Percentiles rank a stretch among this genome's conserved stretches.
phyloP scores from a whole-genome alignment of 306 rosid genomes.

The Dicorynia guianensis region DNA sequence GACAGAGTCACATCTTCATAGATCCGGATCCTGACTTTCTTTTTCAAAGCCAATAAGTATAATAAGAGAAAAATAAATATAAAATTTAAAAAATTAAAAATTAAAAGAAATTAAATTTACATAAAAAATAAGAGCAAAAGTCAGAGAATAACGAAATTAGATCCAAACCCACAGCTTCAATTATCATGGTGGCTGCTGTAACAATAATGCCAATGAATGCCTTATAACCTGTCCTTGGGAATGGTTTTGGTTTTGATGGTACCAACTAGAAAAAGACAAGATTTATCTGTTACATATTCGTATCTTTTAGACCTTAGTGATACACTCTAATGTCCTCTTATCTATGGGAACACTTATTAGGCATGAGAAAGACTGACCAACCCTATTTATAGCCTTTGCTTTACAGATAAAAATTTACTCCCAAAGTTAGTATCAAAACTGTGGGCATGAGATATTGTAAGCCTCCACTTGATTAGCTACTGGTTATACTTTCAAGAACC shows the following conservation, averaged over 20 bases:
- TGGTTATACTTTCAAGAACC: too few relatives aligned
- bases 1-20: neutral
- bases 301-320: too few relatives aligned
- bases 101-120: too few relatives aligned
- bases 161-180: too few relatives aligned
- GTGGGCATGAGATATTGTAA: slow-evolving; percentile 12
- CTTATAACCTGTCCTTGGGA: neutral
- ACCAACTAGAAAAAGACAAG: neutral
- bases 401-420: neutral
- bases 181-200: neutral
- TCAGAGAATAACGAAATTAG: too few relatives aligned
- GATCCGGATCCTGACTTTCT: too few relatives aligned
- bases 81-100: too few relatives aligned
- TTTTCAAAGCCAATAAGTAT: too few relatives aligned
- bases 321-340: neutral
- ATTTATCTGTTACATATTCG: slow-evolving; percentile 1
- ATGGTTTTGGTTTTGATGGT: neutral
- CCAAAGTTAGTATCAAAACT: neutral
- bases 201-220: neutral
- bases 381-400: neutral
- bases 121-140: too few relatives aligned
- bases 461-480: slow-evolving; percentile 33
- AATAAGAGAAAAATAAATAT: too few relatives aligned
- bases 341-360: slow-evolving; percentile 28
- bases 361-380: slow-evolving; percentile 23